Percentiles rank a stretch among this genome's conserved stretches.
phyloP scores from a whole-genome alignment of 192 early-diverging fungal genomes.

The Coemansia sp. region DNA sequence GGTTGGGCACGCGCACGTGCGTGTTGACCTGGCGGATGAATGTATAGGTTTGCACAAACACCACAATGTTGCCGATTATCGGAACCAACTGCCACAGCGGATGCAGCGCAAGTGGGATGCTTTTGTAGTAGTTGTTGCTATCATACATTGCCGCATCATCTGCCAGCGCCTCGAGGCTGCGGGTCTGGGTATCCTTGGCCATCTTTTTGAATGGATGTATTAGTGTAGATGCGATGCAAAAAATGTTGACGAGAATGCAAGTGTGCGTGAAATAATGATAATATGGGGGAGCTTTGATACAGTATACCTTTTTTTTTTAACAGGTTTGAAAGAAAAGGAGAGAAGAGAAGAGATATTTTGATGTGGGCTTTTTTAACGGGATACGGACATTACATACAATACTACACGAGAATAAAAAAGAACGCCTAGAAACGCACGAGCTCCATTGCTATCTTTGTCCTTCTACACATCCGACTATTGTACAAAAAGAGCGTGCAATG shows the following conservation, averaged over 20 bases:
- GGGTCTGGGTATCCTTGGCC: not conserved
- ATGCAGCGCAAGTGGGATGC: slow-evolving; percentile 28
- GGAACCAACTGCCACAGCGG: slow-evolving; percentile 35
- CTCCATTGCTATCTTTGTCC: not conserved
- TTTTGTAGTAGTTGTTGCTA: slow-evolving; percentile 11
- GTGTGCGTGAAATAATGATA: slow-evolving; percentile 9
- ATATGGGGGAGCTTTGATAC: not conserved
- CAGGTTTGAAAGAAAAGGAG: not conserved
- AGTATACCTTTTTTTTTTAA: not conserved
- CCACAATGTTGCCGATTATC: slow-evolving; percentile 38
- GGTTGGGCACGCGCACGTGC: slow-evolving; percentile 18
- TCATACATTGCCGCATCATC: slow-evolving; percentile 26
- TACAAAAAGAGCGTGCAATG: not conserved
- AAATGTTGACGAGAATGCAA: slow-evolving; percentile 11
- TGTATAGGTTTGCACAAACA: slow-evolving; percentile 33
- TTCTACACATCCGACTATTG: not conserved
- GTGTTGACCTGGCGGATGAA: slow-evolving; percentile 29
- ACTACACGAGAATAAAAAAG: slow-evolving; percentile 1
- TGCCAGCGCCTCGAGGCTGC: not conserved
- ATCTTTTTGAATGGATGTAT: not conserved
- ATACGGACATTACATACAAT: not conserved
- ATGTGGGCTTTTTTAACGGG: not conserved
- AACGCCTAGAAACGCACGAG: not conserved
- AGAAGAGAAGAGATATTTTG: not conserved
- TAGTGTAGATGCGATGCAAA: not conserved